A percentile compares a stretch with the other conserved stretches of the same genome.
Conservation (phyloP, 106 monocot genomes). For the Hemerocallis citrina region DNA sequence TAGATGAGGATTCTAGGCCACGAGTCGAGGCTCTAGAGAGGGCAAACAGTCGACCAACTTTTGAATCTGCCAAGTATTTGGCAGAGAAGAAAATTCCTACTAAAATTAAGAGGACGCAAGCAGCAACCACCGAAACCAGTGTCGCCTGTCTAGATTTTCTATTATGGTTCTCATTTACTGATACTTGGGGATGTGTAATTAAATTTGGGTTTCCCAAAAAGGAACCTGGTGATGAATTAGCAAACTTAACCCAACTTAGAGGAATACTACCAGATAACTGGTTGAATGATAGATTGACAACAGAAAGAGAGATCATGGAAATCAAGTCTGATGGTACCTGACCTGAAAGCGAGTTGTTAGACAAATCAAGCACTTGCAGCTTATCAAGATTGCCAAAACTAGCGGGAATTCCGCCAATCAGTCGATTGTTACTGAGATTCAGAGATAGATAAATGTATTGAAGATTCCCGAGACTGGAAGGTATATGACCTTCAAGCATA, state of each 20-base stretch:
- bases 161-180: not conserved
- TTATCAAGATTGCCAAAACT: slow-evolving; percentile 46
- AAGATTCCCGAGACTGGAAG: slow-evolving; percentile 50
- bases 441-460: slow-evolving; percentile 43
- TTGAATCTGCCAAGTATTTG: slow-evolving; percentile 12
- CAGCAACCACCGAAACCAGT: slow-evolving; percentile 2
- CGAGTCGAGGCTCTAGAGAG: slow-evolving; percentile 6
- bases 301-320: slow-evolving; percentile 54
- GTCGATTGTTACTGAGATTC: slow-evolving; percentile 43
- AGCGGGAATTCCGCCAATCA: slow-evolving; percentile 42
- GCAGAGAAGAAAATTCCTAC: slow-evolving; percentile 10
- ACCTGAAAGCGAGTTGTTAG: slow-evolving; percentile 50
- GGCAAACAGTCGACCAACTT: not conserved
- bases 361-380: slow-evolving; percentile 27
- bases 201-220: slow-evolving; percentile 37
- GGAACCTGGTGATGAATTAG: slow-evolving; percentile 23
- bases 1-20: slow-evolving; percentile 8
- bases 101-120: slow-evolving; percentile 18
- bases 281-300: slow-evolving; percentile 62
- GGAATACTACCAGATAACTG: slow-evolving; percentile 47
- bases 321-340: slow-evolving; percentile 39
- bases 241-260: slow-evolving; percentile 41
- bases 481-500: slow-evolving; percentile 47
- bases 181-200: slow-evolving; percentile 16
- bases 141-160: slow-evolving; percentile 7